phyloP scores from a whole-genome alignment of 345 rosid species.

The Citrus glauca region DNA sequence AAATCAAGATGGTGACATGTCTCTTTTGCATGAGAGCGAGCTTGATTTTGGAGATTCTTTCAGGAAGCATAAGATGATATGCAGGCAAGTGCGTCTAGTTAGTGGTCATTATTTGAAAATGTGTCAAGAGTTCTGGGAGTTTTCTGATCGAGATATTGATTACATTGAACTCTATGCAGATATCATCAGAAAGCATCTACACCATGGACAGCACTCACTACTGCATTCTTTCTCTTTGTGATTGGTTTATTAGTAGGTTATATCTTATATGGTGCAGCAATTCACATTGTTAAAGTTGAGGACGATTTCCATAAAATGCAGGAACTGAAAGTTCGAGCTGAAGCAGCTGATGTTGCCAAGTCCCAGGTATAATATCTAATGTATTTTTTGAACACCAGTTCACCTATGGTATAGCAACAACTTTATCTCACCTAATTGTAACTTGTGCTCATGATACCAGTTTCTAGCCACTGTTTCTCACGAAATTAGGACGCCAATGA shows the following conservation, averaged over 20 bases:
- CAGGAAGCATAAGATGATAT: slow-evolving; percentile 89
- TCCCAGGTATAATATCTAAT: slow-evolving; percentile 51
- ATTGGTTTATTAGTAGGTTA: slow-evolving; percentile 79
- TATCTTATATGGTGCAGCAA: slow-evolving; percentile 70
- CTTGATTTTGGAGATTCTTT: slow-evolving; percentile 97
- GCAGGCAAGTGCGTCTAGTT: slow-evolving; percentile 52
- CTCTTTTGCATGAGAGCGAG: slow-evolving; percentile 72
- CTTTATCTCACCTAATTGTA: not conserved
- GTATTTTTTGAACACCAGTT: not conserved
- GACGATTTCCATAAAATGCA: slow-evolving; percentile 85
- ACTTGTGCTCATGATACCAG: slow-evolving; percentile 34
- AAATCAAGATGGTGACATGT: slow-evolving; percentile 71
- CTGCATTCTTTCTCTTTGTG: slow-evolving; percentile 62
- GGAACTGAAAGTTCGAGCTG: slow-evolving; percentile 79
- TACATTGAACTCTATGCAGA: slow-evolving; percentile 36
- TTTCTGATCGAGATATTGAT: slow-evolving; percentile 11
- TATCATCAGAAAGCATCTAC: slow-evolving; percentile 83
- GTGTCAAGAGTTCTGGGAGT: slow-evolving; percentile 2
- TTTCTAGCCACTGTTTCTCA: slow-evolving; percentile 98
- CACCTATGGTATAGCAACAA: not conserved
- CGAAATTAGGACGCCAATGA: slow-evolving; percentile 98
- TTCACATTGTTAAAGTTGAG: slow-evolving; percentile 86
- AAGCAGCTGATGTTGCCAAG: slow-evolving; percentile 98
- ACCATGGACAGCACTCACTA: slow-evolving; percentile 68
- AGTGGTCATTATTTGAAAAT: not conserved